phyloP scores from a whole-genome alignment of 2,329 filamentous ascomycete genomes.

The Colletotrichum zoysiae region DNA sequence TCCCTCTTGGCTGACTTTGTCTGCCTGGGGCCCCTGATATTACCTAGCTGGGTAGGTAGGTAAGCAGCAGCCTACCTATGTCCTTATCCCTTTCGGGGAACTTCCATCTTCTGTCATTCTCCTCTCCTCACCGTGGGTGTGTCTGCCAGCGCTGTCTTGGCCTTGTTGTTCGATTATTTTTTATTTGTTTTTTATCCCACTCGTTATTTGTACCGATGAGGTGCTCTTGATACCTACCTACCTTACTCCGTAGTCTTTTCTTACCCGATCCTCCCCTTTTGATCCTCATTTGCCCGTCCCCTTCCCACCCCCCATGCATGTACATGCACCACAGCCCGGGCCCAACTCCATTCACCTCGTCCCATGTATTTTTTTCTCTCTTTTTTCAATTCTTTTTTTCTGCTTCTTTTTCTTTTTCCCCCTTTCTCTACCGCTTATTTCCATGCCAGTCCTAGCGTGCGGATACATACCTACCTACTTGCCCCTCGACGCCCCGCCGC shows the following conservation, averaged over 20 bases:
- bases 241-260: too few relatives aligned
- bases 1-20: not conserved
- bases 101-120: not conserved
- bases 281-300: slow-evolving; percentile 7
- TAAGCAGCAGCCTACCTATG: too few relatives aligned
- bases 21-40: too few relatives aligned
- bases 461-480: not conserved
- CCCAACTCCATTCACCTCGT: slow-evolving; percentile 20
- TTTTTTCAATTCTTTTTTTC: not conserved
- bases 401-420: not conserved
- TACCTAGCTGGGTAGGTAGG: too few relatives aligned
- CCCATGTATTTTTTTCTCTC: slow-evolving; percentile 6
- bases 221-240: too few relatives aligned
- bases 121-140: too few relatives aligned
- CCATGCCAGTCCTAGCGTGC: not conserved
- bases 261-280: not conserved
- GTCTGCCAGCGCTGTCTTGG: not conserved
- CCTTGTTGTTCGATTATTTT: not conserved
- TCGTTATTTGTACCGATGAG: too few relatives aligned
- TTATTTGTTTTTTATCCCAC: too few relatives aligned
- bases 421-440: not conserved
- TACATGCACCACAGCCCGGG: not conserved
- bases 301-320: not conserved
- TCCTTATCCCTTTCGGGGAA: too few relatives aligned
- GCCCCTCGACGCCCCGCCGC: slow-evolving; percentile 4